Evolutionary conservation across 106 monocot genomes (phyloP), one percentile per base, ranked within the genome.

Genomic region (Acorus calamus): DNA sequence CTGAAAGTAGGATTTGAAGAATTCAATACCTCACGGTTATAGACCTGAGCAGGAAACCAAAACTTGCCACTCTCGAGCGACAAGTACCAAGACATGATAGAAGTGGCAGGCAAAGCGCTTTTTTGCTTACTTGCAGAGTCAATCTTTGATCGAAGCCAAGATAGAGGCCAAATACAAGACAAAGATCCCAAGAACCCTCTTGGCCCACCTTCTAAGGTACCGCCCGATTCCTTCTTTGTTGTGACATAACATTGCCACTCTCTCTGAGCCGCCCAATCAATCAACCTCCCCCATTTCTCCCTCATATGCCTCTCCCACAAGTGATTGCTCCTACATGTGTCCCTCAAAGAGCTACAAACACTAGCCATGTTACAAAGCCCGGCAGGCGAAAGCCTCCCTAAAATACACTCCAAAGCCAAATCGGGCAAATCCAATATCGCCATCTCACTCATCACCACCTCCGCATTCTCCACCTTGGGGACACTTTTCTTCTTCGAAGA

Each of bases 21-120:
- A 54, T 10, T n/a, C n/a, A 14, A 68, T 76, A 93, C 92, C 92
- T 88, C 88, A 1, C 93, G 80, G 13, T 93, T 88, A 76, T 83
- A 93, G 48, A 93, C 83, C 70, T 88, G 88, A 52, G 85, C 88
- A 73, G 93, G 85, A 63, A 93, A 93, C 78, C 85, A 83, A 71
- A 88, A 85, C 50, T 71, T 78, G 65, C 93, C 93, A 10, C 71
- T 77, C 63, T 93, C 93, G 8, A 93, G 76, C 28, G 80, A 66
- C 43, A 75, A 47, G 64, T 93, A 88, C 75, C 69, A 81, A 7
- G 78, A 77, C 83, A 85, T 85, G 65, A 85, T 65, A 3, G 83
- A 81, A 50, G 80, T 76, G 4, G 43, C 59, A 4, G 68, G 73
- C 43, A 67, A 52, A 44, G 9, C 48, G n/a, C 50, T 81, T n/a